Base-by-base conservation (phyloP, 768 basidiomycete species). In the Suillus americanus region DNA sequence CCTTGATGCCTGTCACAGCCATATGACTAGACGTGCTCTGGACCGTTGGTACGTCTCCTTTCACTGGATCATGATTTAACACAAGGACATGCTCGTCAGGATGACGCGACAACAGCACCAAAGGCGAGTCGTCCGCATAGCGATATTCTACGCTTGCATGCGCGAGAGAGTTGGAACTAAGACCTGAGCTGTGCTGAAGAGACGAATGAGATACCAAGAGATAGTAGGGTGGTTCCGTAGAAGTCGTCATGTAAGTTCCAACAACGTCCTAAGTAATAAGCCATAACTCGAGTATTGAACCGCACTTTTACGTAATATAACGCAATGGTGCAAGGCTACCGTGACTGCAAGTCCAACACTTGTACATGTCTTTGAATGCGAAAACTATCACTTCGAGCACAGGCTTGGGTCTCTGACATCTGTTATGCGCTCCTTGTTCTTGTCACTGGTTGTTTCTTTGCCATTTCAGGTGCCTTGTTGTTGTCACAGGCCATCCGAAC, bases 61-160 rank as follows among this genome's bases (percentile, higher is more conserved):
- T 69, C 57, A 74, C 65, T n/a, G 86, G 82, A 67, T 89, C 85
- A 68, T 85, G 88, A 74, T 92, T 85, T 50, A 95, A 81, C 30
- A 95, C 81, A 2, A 95, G 79, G 28, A 94, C 87, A 69, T 89
- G 89, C 73, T 92, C 91, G 60, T 85, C 81, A 13, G 83, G 78
- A 46, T 81, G 79, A 41, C 79, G 82, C 5, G 90, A 88, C 46
- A 92, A 76, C 14, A 94, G 76, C 13, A 85, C 75, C n/a, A 86
- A 75, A 3, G 91, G 88, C 0, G 88, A 82, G 71, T 95, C 93
- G 69, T 95, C 91, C 23, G 86, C 83, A 71, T 91, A 94, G 69
- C 91, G 89, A 73, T 94, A 94, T 69, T 94, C 89, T 20, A 95
- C 87, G 50, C 80, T 77, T 5, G 91, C 90, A 71, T 94, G 92